Evolutionary conservation across 371 early-diverging fungal species (phyloP).

Genomic region (Mortierella sp.): DNA sequence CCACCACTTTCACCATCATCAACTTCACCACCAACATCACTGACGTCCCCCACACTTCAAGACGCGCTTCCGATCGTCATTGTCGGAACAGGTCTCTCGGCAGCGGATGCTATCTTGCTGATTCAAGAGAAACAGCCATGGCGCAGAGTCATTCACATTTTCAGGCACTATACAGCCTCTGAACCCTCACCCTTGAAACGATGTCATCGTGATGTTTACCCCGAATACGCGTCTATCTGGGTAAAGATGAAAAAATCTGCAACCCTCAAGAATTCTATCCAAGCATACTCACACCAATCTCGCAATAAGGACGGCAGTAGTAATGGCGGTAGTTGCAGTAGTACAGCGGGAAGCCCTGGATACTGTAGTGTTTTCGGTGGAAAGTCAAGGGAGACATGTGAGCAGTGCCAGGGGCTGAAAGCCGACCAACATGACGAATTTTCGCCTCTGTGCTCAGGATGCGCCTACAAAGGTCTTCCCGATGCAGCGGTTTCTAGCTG

Average conservation of each 20-base stretch:
- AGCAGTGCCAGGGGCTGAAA: conserved; percentile 2
- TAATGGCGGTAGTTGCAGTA: neutral
- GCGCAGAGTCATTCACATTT: conserved; percentile 49
- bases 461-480: conserved; percentile 45
- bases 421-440: neutral
- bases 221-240: conserved; percentile 54
- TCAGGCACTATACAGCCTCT: conserved; percentile 38
- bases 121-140: conserved; percentile 51
- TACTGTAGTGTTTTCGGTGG: conserved; percentile 9
- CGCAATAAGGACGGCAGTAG: neutral
- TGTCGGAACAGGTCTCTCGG: conserved; percentile 57
- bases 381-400: neutral
- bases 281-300: conserved; percentile 9
- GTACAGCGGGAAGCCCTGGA: neutral
- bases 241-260: conserved; percentile 46
- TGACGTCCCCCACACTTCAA: neutral
- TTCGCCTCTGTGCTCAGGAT: conserved; percentile 22
- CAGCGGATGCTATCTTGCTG: conserved; percentile 53
- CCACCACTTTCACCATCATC: conserved; percentile 23
- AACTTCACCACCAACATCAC: neutral
- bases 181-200: conserved; percentile 54
- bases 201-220: conserved; percentile 53
- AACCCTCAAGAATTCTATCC: conserved; percentile 36
- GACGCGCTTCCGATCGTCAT: conserved; percentile 34
- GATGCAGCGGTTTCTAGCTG: conserved; percentile 41